Percentiles rank a stretch among this genome's conserved stretches.
Evolutionary conservation across 306 rosid species (phyloP).

Genomic region (Oemleria cerasiformis): DNA sequence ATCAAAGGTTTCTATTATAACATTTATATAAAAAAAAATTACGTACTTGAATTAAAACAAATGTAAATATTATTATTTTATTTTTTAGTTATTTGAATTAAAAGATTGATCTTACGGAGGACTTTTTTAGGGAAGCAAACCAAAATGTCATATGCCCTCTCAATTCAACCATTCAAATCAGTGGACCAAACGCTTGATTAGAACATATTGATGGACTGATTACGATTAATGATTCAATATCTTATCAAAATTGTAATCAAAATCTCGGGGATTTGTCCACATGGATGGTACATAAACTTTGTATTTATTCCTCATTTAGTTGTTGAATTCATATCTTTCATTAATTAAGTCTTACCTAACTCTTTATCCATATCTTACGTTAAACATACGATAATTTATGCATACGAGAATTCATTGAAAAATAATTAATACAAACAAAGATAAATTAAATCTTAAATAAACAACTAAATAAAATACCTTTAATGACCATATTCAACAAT

Average conservation of each 20-base stretch:
- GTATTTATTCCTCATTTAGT: not conserved
- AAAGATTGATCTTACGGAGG: not conserved
- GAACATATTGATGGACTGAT: not conserved
- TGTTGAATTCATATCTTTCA: not conserved
- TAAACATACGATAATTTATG: too few relatives aligned
- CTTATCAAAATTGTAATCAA: not conserved
- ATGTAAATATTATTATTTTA: too few relatives aligned
- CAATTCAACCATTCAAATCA: constrained; percentile 8
- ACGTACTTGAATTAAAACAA: too few relatives aligned
- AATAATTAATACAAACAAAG: too few relatives aligned
- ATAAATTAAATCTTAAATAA: too few relatives aligned
- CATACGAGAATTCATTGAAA: too few relatives aligned
- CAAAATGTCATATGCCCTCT: constrained; percentile 3
- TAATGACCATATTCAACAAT: too few relatives aligned
- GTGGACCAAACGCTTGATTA: not conserved
- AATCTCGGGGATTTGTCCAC: not conserved
- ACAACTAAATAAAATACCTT: too few relatives aligned
- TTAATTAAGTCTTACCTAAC: constrained; percentile 1
- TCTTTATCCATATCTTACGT: not conserved
- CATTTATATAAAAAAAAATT: too few relatives aligned
- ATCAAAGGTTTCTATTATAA: too few relatives aligned
- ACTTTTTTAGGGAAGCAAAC: constrained; percentile 1
- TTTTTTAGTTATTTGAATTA: not conserved
- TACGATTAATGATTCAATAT: not conserved
- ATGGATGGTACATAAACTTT: not conserved